Evolutionary conservation across 2,329 filamentous ascomycete genomes (phyloP), one percentile per base, ranked within the genome.

Genomic region (Hawksworthiomyces lignivorus): DNA sequence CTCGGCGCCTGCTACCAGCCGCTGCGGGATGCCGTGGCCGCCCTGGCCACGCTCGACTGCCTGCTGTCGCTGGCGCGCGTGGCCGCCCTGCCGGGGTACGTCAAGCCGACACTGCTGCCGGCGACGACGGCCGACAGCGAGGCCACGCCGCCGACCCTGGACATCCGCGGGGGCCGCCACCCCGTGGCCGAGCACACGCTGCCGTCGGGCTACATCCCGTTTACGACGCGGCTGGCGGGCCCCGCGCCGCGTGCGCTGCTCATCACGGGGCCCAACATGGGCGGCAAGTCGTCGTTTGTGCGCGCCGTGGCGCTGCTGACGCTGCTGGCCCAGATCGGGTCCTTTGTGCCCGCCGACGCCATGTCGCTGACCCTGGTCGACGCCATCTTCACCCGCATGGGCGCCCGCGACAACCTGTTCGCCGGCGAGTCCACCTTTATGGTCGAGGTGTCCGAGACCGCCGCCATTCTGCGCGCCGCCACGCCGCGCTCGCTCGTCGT

Each of bases 231-330:
- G 3, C 75, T 97, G 35, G 73, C 77, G n/a, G 74, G 79, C 4
- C 73, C 78, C 2, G 58, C 69, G 1, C 75, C 79, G 0, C 74
- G 10, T 4, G 87, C 87, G 3, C 77, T 96, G 52, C 81, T 97
- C 43, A 82, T 98, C 54, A 98, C 92, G 0, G 92, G 92, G 0
- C 92, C 92, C 22, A 98, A 98, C 66, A 98, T 98, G 92, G 92
- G 92, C 54, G 92, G 92, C 43, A 98, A 98, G 59, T 95, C 87
- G n/a, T 92, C 84, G 44, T 98, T 95, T 61, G 90, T 98, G 18
- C 87, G 92, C 40, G 86, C 89, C 51, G 80, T 94, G 33, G 90
- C 92, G 9, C 77, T 98, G 7, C 87, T 97, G 48, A 77, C 84
- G 36, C 89, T 98, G 54, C 89, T 98, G 68, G 88, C 87, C 7